These are phyloP conservation scores for Aspergillus intermedius DNA, from an alignment of 2,329 filamentous ascomycete genomes.

Conservation along the genomic window DNA sequence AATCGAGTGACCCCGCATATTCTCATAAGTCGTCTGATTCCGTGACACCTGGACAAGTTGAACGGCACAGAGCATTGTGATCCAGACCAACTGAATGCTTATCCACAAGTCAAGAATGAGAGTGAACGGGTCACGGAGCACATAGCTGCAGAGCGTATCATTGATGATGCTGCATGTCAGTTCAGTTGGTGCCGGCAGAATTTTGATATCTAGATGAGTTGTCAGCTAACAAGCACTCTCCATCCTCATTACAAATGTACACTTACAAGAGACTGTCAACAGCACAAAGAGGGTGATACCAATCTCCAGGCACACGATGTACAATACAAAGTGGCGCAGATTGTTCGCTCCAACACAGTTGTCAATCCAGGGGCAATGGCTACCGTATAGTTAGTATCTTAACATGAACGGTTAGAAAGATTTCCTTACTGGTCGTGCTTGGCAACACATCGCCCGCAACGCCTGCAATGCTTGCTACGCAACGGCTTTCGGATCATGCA, in stretches of 20 bases:
- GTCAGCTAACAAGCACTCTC: constrained; percentile 2
- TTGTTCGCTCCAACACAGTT: constrained; percentile 96
- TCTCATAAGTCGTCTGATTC: constrained; percentile 93
- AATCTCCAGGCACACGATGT: constrained; percentile 69
- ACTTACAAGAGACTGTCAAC: constrained; percentile 66
- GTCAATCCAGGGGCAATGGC: constrained; percentile 96
- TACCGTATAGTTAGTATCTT: constrained; percentile 32
- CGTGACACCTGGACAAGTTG: constrained; percentile 88
- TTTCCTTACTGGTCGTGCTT: constrained; percentile 86
- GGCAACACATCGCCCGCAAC: constrained; percentile 85
- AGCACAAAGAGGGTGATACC: constrained; percentile 68
- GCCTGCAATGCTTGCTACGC: constrained; percentile 90
- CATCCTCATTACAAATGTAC: not conserved
- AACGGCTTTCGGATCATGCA: constrained; percentile 94
- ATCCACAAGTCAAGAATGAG: constrained; percentile 74
- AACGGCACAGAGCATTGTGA: constrained; percentile 92
- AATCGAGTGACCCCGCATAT: constrained; percentile 75
- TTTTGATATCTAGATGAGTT: constrained; percentile 52
- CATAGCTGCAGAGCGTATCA: constrained; percentile 64
- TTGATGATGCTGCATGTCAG: constrained; percentile 66
- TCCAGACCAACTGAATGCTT: constrained; percentile 82
- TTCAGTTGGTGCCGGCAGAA: constrained; percentile 46
- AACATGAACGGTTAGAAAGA: not conserved
- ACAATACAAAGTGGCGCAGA: constrained; percentile 89
- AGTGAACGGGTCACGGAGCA: constrained; percentile 78